phyloP scores from a whole-genome alignment of 306 rosid genomes.

The Cucurbita moschata region DNA sequence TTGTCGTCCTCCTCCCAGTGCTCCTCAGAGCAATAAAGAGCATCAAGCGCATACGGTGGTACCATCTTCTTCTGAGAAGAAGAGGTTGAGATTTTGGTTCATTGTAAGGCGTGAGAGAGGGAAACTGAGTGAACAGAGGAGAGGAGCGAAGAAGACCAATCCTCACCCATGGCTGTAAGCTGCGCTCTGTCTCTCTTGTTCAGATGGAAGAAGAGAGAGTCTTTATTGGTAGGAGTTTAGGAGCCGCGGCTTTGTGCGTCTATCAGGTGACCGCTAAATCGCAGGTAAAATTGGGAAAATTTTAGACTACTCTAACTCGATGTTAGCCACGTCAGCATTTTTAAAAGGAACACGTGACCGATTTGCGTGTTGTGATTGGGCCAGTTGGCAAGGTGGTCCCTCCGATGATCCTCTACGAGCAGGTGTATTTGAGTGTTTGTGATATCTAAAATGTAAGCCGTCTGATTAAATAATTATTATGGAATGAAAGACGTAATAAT shows the following conservation, averaged over 20 bases:
- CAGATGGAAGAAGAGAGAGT: not conserved
- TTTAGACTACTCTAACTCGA: not conserved
- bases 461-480: not conserved
- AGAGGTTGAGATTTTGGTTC: conserved; percentile 19
- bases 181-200: not conserved
- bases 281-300: not conserved
- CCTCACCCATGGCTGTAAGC: conserved; percentile 8
- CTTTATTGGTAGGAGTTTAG: not conserved
- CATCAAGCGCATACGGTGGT: conserved; percentile 27
- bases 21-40: conserved; percentile 64
- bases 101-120: conserved; percentile 7
- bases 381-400: not conserved
- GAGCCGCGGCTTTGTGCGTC: not conserved
- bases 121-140: not conserved
- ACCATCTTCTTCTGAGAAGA: conserved; percentile 45
- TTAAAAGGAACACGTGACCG: too few species aligned
- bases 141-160: not conserved
- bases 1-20: conserved; percentile 32
- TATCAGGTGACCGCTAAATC: not conserved
- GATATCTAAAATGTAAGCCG: not conserved
- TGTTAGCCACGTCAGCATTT: too few species aligned
- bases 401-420: not conserved
- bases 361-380: not conserved
- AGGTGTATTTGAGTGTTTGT: not conserved
- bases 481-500: not conserved